Conservation (phyloP, 2,329 filamentous ascomycete genomes). For the Colletotrichum tanaceti region DNA sequence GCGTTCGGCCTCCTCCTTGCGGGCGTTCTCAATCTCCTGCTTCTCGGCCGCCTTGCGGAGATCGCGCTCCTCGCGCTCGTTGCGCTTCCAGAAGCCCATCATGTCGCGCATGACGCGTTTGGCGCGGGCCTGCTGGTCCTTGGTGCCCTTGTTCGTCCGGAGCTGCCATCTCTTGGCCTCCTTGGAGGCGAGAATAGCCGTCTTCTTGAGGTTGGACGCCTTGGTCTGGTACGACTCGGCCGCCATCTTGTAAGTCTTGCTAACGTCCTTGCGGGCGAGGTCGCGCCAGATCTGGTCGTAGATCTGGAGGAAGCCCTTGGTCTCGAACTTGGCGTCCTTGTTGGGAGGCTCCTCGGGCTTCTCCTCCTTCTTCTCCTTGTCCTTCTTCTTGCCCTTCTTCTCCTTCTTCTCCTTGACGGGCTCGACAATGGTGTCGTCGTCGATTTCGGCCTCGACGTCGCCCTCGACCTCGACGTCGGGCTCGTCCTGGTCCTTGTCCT, state of each 20-base stretch:
- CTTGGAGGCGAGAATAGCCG: conserved; percentile 94
- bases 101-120: conserved; percentile 99
- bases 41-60: conserved; percentile 92
- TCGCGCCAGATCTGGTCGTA: conserved; percentile 98
- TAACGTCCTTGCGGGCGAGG: conserved; percentile 90
- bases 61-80: conserved; percentile 96
- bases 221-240: conserved; percentile 87
- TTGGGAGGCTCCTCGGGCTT: conserved; percentile 63
- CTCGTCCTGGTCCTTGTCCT: conserved; percentile 49
- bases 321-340: conserved; percentile 77
- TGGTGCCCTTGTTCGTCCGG: conserved; percentile 97
- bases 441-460: conserved; percentile 45
- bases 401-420: conserved; percentile 58
- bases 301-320: conserved; percentile 95
- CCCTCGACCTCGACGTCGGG: conserved; percentile 53
- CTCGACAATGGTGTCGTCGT: conserved; percentile 51
- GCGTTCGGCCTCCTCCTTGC: conserved; percentile 95
- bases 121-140: conserved; percentile 94
- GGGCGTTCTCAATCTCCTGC: conserved; percentile 95
- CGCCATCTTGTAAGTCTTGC: conserved; percentile 91
- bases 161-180: conserved; percentile 98
- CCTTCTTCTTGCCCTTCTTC: conserved; percentile 58
- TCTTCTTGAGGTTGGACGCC: conserved; percentile 97
- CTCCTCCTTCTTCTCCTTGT: conserved; percentile 57
- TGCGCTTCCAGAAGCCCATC: conserved; percentile 99